Conservation (phyloP, 2,329 filamentous ascomycete species). For the Cordyceps tenuipes region DNA sequence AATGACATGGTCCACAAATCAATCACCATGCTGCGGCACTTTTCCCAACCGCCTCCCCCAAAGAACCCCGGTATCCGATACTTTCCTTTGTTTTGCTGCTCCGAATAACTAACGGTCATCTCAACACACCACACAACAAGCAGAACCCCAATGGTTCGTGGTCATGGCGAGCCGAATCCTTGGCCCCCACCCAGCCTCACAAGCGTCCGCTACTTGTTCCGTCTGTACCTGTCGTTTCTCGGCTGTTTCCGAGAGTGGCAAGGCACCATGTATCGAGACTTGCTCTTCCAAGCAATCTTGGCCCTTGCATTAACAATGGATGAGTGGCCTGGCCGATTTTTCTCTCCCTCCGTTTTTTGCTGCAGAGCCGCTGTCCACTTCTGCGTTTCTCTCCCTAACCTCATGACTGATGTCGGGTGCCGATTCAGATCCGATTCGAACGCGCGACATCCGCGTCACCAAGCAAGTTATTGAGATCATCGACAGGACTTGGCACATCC, state of each 20-base stretch:
- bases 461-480: no score
- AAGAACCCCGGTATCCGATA: background rate
- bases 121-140: background rate
- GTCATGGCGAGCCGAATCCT: background rate
- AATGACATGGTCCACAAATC: no score
- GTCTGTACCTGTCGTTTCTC: background rate
- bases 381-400: no score
- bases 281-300: background rate
- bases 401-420: no score
- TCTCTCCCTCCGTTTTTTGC: no score
- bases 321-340: no score
- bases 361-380: no score
- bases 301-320: no score
- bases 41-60: background rate
- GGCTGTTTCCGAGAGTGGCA: slow-evolving; percentile 5
- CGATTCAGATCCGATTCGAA: no score
- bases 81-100: background rate
- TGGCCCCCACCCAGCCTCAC: background rate
- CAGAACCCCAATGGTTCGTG: background rate
- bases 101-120: background rate
- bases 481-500: no score
- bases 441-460: no score
- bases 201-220: slow-evolving; percentile 4
- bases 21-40: no score
- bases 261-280: background rate